These are phyloP conservation scores for Saccharum spontaneum DNA, from an alignment of 176 grass and related monocot species.

Conservation along the genomic window DNA sequence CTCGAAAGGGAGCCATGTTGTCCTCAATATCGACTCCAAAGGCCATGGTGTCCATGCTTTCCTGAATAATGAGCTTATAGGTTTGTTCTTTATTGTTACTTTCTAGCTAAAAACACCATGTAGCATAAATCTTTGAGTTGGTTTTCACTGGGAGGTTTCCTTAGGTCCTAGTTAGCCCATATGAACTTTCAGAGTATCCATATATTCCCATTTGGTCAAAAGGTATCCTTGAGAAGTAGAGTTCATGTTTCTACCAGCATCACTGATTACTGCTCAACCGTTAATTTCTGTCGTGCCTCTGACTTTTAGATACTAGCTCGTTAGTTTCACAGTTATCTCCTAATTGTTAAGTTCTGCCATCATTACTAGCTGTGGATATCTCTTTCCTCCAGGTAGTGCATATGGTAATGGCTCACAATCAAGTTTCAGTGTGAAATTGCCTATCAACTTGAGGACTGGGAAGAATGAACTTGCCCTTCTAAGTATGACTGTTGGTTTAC, in stretches of 20 bases:
- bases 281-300: neutral
- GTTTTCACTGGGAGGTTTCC: conserved; percentile 15
- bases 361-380: neutral
- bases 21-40: conserved; percentile 70
- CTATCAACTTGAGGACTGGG: conserved; percentile 62
- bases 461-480: conserved; percentile 82
- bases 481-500: conserved; percentile 92
- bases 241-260: neutral
- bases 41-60: conserved; percentile 90
- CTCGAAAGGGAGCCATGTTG: conserved; percentile 31
- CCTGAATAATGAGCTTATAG: conserved; percentile 76
- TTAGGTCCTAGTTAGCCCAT: conserved; percentile 17
- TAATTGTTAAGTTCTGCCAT: neutral
- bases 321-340: conserved; percentile 1
- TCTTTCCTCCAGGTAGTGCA: conserved; percentile 51
- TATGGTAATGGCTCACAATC: conserved; percentile 75
- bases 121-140: neutral
- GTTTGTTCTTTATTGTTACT: conserved; percentile 43
- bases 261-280: neutral
- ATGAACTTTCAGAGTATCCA: conserved; percentile 14
- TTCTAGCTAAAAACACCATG: neutral
- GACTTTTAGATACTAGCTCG: neutral
- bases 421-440: conserved; percentile 59
- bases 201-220: conserved; percentile 5
- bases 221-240: conserved; percentile 11